Conservation (phyloP, 768 basidiomycete genomes). For the Tylopilus sp. region DNA sequence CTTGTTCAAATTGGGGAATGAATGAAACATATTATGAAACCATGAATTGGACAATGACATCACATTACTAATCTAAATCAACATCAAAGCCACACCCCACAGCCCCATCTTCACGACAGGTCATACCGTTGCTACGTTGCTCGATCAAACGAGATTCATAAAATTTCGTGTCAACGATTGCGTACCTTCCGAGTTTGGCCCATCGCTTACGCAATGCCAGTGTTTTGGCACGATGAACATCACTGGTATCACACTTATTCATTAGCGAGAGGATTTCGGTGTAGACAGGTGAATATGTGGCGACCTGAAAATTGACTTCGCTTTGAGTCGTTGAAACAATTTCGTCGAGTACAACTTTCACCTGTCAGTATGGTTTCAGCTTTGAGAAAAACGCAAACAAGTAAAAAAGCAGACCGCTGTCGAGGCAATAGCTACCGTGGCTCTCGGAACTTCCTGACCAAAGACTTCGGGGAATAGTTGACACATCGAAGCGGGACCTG, state of each 20-base stretch:
- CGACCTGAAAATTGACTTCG: background rate
- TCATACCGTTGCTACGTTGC: background rate
- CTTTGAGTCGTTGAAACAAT: background rate
- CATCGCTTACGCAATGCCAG: background rate
- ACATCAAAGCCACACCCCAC: background rate
- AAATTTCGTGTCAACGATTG: background rate
- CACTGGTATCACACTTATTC: background rate
- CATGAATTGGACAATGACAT: too few relatives aligned
- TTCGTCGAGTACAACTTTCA: background rate
- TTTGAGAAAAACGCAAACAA: background rate
- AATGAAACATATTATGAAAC: too few relatives aligned
- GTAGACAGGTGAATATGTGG: background rate
- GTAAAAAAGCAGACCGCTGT: background rate
- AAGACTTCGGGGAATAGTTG: slow-evolving; percentile 5
- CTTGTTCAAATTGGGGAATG: too few relatives aligned
- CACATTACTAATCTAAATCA: background rate
- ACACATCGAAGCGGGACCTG: too few relatives aligned
- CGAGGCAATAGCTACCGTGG: background rate
- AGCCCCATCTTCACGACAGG: background rate
- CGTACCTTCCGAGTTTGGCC: background rate
- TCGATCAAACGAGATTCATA: too few relatives aligned
- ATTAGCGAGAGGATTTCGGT: background rate
- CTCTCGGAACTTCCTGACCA: background rate
- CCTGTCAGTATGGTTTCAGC: background rate
- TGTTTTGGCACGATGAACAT: background rate